These are phyloP conservation scores for Penicillium sp. DNA, from an alignment of 2,329 filamentous ascomycete species.

Conservation along the genomic window DNA sequence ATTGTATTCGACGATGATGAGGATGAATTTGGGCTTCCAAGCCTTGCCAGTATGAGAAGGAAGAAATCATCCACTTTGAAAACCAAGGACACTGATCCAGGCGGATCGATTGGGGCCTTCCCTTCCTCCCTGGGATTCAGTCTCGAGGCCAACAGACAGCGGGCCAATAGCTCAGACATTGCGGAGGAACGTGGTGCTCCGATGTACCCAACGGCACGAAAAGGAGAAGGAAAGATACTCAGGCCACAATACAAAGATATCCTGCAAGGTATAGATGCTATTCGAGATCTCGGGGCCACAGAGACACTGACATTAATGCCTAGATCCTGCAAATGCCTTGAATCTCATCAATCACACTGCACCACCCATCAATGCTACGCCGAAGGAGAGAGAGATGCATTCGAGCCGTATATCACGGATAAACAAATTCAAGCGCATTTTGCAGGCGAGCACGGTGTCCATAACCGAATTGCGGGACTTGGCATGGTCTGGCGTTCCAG, in stretches of 20 bases:
- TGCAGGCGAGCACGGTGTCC: conserved; percentile 87
- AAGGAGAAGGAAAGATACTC: conserved; percentile 88
- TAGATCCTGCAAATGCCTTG: conserved; percentile 81
- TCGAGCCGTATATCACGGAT: conserved; percentile 87
- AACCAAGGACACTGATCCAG: conserved; percentile 45
- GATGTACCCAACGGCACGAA: conserved; percentile 81
- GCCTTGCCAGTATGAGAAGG: conserved; percentile 83
- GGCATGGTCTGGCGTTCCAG: conserved; percentile 91
- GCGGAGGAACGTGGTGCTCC: conserved; percentile 80
- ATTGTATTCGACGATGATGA: conserved; percentile 81
- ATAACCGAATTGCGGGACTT: conserved; percentile 75
- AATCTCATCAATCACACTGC: conserved; percentile 88
- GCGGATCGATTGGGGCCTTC: conserved; percentile 26
- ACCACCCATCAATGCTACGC: conserved; percentile 65
- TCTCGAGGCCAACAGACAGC: conserved; percentile 49
- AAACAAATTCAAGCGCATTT: conserved; percentile 95
- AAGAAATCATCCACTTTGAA: conserved; percentile 48
- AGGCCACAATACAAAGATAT: conserved; percentile 98
- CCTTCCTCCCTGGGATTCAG: conserved; percentile 29
- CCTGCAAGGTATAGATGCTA: conserved; percentile 55
- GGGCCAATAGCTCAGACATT: conserved; percentile 87
- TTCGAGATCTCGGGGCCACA: not conserved
- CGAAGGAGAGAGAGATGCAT: conserved; percentile 80
- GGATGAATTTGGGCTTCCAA: conserved; percentile 92
- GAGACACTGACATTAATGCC: conserved; percentile 6